These are phyloP conservation scores for Sugiyamaella marilandica DNA, from an alignment of 805 yeast genomes.

Conservation along the genomic window DNA sequence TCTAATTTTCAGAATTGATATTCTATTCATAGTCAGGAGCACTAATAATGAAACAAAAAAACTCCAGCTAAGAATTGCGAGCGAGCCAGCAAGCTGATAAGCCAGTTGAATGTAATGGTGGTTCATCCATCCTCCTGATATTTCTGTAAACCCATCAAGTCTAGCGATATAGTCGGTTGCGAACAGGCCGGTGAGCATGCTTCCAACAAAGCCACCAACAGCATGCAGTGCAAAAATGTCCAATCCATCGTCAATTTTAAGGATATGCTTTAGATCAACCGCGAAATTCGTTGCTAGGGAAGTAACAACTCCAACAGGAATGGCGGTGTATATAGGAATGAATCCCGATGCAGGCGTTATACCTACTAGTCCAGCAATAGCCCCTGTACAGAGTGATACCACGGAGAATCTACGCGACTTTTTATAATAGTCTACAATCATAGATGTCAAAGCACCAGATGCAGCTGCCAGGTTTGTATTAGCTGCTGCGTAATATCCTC, in stretches of 20 bases:
- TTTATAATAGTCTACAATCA: slow-evolving; percentile 82
- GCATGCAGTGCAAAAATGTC: slow-evolving; percentile 94
- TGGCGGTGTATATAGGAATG: slow-evolving; percentile 87
- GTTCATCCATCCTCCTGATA: slow-evolving; percentile 90
- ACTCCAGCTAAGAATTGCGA: slow-evolving; percentile 73
- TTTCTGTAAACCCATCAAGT: slow-evolving; percentile 63
- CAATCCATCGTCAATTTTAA: slow-evolving; percentile 89
- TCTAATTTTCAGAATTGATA: slow-evolving; percentile 81
- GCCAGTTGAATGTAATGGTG: slow-evolving; percentile 87
- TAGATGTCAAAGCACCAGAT: slow-evolving; percentile 89
- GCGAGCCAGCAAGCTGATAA: slow-evolving; percentile 83
- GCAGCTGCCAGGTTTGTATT: slow-evolving; percentile 95
- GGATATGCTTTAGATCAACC: slow-evolving; percentile 65
- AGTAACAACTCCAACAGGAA: slow-evolving; percentile 75
- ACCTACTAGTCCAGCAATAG: slow-evolving; percentile 90
- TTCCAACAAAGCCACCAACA: slow-evolving; percentile 85
- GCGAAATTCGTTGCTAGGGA: slow-evolving; percentile 80
- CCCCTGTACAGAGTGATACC: slow-evolving; percentile 88
- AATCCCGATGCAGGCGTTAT: slow-evolving; percentile 96
- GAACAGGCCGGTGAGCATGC: slow-evolving; percentile 80
- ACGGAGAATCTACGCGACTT: slow-evolving; percentile 91
- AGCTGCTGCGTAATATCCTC: slow-evolving; percentile 91
- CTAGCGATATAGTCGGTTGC: slow-evolving; percentile 92
- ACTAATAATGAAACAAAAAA: slow-evolving; percentile 70
- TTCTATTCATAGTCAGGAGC: slow-evolving; percentile 63